Evolutionary conservation across 176 grass and related monocot species (phyloP).

Genomic region (Chrysopogon serrulatus): DNA sequence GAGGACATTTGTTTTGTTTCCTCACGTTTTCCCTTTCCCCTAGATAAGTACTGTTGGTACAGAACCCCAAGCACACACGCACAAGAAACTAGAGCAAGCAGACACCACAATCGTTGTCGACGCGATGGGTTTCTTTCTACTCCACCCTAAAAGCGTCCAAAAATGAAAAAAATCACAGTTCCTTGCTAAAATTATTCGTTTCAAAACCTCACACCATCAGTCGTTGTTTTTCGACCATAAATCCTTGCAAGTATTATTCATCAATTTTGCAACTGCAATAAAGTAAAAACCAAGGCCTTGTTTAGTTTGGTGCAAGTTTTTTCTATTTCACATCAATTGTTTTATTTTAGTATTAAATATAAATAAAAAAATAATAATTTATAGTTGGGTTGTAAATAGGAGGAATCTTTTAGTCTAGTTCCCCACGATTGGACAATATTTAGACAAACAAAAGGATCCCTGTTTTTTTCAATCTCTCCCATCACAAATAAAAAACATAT

Average conservation of each 20-base stretch:
- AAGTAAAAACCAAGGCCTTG: background rate
- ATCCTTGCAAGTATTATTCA: conserved; percentile 4
- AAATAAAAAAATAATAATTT: no score
- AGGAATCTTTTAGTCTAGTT: no score
- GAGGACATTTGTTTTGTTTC: background rate
- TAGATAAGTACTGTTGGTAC: background rate
- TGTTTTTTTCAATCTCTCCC: no score
- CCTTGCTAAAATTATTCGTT: background rate
- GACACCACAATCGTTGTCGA: background rate
- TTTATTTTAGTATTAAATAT: no score
- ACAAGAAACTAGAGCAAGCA: background rate
- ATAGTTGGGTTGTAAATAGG: no score
- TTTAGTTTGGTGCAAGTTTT: no score
- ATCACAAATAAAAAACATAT: no score
- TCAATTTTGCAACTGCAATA: background rate
- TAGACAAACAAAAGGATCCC: no score
- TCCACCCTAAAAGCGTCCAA: background rate
- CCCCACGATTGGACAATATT: no score
- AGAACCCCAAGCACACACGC: conserved; percentile 8
- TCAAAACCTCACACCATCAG: background rate
- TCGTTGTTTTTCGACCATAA: conserved; percentile 13
- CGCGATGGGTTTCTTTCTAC: background rate
- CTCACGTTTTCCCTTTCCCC: background rate
- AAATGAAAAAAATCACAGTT: background rate
- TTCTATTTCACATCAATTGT: no score